phyloP scores from a whole-genome alignment of 441 rosid species.

The Populus hybrid region DNA sequence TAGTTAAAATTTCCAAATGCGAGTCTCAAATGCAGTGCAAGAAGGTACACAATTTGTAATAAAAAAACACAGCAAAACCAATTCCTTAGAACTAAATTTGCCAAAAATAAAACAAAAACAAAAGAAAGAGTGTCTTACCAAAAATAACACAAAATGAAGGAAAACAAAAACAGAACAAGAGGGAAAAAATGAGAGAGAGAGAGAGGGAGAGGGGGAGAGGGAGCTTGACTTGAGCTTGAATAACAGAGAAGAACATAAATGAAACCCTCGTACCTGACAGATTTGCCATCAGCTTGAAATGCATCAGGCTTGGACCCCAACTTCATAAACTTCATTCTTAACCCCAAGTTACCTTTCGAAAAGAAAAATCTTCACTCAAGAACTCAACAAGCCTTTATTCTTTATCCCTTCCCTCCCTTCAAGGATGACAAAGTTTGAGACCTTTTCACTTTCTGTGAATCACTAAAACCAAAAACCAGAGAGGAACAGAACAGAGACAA shows the following conservation, averaged over 20 bases:
- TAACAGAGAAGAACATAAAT: not conserved
- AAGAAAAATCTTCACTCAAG: constrained; percentile 5
- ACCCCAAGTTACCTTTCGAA: constrained; percentile 25
- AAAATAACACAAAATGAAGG: not conserved
- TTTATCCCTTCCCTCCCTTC: constrained; percentile 1
- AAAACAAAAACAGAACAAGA: not conserved
- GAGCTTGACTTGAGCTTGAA: constrained; percentile 3
- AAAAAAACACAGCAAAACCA: not conserved
- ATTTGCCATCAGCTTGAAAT: constrained; percentile 76
- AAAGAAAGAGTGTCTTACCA: not conserved
- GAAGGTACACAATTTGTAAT: no score
- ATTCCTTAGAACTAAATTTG: no score
- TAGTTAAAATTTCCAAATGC: no score
- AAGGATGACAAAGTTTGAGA: not conserved
- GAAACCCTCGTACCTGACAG: constrained; percentile 47
- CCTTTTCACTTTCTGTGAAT: not conserved
- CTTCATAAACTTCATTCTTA: constrained; percentile 93
- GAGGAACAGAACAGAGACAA: not conserved
- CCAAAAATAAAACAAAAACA: not conserved
- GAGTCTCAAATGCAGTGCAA: no score
- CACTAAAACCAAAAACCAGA: constrained; percentile 2
- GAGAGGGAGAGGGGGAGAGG: not conserved
- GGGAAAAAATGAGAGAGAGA: not conserved
- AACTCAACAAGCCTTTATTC: constrained; percentile 20
- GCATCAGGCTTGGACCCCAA: constrained; percentile 94